A percentile compares a stretch with the other conserved stretches of the same genome.
These are phyloP conservation scores for Phyllosticta ampelicida DNA, from an alignment of 2,329 filamentous ascomycete species.

Conservation along the genomic window DNA sequence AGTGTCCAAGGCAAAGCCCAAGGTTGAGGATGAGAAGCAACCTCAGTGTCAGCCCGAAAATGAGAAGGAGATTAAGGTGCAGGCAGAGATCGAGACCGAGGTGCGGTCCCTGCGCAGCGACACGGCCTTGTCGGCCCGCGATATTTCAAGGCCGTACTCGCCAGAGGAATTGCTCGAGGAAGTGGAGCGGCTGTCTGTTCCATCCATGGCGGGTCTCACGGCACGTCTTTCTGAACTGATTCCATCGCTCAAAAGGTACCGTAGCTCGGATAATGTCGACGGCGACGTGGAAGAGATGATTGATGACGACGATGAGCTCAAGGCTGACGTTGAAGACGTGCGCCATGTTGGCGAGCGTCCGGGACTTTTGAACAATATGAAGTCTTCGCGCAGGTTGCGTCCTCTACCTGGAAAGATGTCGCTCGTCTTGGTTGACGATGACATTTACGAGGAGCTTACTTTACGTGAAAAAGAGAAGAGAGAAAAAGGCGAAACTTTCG, in stretches of 20 bases:
- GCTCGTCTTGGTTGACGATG: constrained; percentile 25
- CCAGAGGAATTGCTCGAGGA: constrained; percentile 33
- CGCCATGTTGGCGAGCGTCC: constrained; percentile 6
- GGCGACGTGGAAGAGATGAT: constrained; percentile 15
- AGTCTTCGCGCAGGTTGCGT: constrained; percentile 25
- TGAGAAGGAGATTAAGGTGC: neutral
- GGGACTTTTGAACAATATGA: constrained; percentile 15
- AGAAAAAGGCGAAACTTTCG: neutral
- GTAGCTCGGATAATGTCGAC: constrained; percentile 25
- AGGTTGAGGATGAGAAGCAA: neutral
- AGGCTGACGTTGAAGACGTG: constrained; percentile 3
- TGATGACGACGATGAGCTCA: constrained; percentile 7
- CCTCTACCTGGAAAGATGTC: constrained; percentile 23
- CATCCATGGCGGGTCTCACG: constrained; percentile 35
- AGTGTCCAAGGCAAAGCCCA: neutral
- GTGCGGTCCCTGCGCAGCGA: neutral
- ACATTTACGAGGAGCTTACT: constrained; percentile 23
- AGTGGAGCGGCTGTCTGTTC: constrained; percentile 36
- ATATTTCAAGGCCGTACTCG: constrained; percentile 23
- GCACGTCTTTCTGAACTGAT: constrained; percentile 36
- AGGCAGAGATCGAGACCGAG: neutral
- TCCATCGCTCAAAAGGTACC: constrained; percentile 32
- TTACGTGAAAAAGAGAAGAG: constrained; percentile 15
- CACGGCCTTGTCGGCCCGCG: neutral
- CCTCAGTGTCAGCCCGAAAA: neutral